Percentiles rank a stretch among this genome's conserved stretches.
Conservation (phyloP, 2,329 filamentous ascomycete species). For the Trichophyton benhamiae region DNA sequence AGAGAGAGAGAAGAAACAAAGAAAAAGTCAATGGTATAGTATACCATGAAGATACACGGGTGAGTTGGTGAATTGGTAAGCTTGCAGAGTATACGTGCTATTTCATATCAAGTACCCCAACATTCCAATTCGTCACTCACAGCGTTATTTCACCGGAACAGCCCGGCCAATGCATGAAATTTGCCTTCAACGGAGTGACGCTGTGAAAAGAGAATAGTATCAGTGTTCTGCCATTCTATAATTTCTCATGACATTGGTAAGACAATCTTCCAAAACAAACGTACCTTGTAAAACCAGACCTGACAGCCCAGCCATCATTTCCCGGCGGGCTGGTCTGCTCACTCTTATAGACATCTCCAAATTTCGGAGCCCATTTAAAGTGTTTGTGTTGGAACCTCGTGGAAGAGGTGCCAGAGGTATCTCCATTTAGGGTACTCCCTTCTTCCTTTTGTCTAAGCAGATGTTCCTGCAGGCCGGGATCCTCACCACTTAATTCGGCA, state of each 20-base stretch:
- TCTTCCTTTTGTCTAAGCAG: constrained; percentile 56
- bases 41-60: not conserved
- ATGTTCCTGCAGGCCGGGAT: constrained; percentile 56
- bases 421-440: constrained; percentile 21
- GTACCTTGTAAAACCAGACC: constrained; percentile 74
- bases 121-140: constrained; percentile 47
- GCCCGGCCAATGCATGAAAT: constrained; percentile 68
- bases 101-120: constrained; percentile 12
- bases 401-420: constrained; percentile 18
- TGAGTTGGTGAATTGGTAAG: not conserved
- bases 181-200: constrained; percentile 80
- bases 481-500: constrained; percentile 47
- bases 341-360: constrained; percentile 74
- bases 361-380: constrained; percentile 88
- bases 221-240: not conserved
- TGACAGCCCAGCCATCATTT: constrained; percentile 87
- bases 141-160: constrained; percentile 63
- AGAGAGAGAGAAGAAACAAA: not conserved
- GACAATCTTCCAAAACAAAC: constrained; percentile 1
- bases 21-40: not conserved
- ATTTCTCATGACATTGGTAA: not conserved
- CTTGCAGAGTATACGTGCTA: constrained; percentile 18
- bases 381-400: constrained; percentile 61
- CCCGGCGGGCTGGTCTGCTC: constrained; percentile 69
- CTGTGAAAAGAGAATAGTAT: constrained; percentile 34